Percentiles rank a stretch among this genome's conserved stretches.
Evolutionary conservation across 305 asterid genomes (phyloP).

Genomic region (Fraxinus velutina): DNA sequence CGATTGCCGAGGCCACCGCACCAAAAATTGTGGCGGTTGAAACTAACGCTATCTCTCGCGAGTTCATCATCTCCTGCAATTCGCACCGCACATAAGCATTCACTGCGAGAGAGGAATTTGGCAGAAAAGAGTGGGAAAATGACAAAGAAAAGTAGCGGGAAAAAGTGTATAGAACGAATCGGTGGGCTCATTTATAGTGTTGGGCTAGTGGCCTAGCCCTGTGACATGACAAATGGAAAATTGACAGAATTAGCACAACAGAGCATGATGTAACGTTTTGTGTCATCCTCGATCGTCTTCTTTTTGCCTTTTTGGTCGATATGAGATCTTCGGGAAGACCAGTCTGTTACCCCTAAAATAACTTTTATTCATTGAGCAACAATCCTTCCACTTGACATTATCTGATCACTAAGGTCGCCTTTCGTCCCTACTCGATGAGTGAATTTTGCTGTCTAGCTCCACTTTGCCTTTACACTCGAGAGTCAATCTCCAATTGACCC

Average conservation of each 20-base stretch:
- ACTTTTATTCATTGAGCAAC: background rate
- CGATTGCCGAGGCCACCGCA: constrained; percentile 52
- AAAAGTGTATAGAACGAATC: background rate
- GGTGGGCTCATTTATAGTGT: background rate
- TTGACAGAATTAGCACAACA: background rate
- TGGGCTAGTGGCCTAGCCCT: background rate
- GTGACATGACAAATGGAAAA: background rate
- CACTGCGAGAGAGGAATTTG: constrained; percentile 23
- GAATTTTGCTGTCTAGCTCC: background rate
- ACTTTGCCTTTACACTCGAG: no score
- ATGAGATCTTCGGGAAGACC: background rate
- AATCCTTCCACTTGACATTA: background rate
- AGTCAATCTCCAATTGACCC: background rate
- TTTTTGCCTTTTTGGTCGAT: background rate
- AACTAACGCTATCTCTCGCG: constrained; percentile 53
- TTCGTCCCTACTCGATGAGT: no score
- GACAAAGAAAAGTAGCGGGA: constrained; percentile 32
- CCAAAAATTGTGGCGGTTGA: constrained; percentile 66
- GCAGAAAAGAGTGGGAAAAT: constrained; percentile 23
- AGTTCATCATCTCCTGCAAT: constrained; percentile 39
- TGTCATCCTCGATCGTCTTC: background rate
- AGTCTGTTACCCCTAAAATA: background rate
- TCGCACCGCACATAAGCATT: constrained; percentile 18
- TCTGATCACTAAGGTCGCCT: no score
- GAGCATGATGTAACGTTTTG: background rate